phyloP scores from a whole-genome alignment of 495 filamentous ascomycete species.

The Xylaria palmicola region DNA sequence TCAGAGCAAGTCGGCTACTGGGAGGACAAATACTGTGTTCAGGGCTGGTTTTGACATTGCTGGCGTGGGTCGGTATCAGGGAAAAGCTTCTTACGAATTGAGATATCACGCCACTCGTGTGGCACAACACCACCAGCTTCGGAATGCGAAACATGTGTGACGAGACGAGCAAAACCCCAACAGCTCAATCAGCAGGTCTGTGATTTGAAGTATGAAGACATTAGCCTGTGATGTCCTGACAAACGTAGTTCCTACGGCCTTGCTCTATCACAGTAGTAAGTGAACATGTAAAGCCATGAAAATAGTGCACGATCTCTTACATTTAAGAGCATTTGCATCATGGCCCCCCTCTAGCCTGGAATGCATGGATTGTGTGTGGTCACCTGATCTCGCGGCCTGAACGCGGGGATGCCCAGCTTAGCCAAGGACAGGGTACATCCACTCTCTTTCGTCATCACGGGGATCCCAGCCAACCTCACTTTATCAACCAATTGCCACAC shows the following conservation, averaged over 20 bases:
- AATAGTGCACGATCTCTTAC: too few relatives aligned
- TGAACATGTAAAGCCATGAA: too few relatives aligned
- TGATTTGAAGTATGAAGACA: neutral
- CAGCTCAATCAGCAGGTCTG: too few relatives aligned
- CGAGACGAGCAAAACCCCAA: neutral
- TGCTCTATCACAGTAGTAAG: too few relatives aligned
- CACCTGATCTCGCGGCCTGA: conserved; percentile 14
- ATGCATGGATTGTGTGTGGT: neutral
- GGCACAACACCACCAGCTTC: conserved; percentile 1
- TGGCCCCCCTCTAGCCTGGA: neutral
- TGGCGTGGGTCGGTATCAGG: conserved; percentile 37
- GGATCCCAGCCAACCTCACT: too few relatives aligned
- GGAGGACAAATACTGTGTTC: conserved; percentile 25
- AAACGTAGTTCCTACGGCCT: too few relatives aligned
- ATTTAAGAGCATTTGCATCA: neutral
- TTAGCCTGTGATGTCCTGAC: neutral
- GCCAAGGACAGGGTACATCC: neutral
- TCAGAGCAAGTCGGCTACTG: conserved; percentile 21
- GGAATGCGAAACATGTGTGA: conserved; percentile 12
- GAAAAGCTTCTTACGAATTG: conserved; percentile 33
- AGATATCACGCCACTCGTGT: conserved; percentile 25
- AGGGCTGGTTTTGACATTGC: conserved; percentile 34
- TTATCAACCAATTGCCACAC: too few relatives aligned
- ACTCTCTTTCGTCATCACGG: conserved; percentile 8
- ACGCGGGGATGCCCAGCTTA: neutral